Percentiles rank a stretch among this genome's conserved stretches.
phyloP scores from a whole-genome alignment of 257 asterid species.

The Solanum clarkiae region DNA sequence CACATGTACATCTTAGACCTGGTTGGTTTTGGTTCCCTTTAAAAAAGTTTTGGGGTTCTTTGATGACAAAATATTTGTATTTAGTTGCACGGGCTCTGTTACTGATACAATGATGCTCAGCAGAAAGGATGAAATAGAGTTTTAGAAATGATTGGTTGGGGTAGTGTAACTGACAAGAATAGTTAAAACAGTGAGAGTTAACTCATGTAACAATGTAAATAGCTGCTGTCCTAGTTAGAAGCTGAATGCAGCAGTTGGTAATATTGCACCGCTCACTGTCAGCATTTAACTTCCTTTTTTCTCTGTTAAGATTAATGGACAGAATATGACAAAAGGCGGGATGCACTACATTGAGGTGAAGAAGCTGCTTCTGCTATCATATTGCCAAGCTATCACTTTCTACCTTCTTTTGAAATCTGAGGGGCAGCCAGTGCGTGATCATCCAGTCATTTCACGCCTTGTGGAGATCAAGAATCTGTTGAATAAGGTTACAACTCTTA shows the following conservation, averaged over 20 bases:
- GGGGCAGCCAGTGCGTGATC: constrained; percentile 88
- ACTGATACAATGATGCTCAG: not conserved
- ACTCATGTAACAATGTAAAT: not conserved
- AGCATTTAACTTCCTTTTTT: not conserved
- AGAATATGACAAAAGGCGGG: constrained; percentile 36
- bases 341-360: constrained; percentile 67
- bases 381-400: constrained; percentile 85
- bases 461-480: constrained; percentile 75
- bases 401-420: constrained; percentile 95
- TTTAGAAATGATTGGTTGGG: not conserved
- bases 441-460: constrained; percentile 83
- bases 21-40: not conserved
- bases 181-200: not conserved
- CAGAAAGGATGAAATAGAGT: not conserved
- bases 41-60: not conserved
- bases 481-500: constrained; percentile 57
- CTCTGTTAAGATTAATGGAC: constrained; percentile 39
- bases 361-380: constrained; percentile 68
- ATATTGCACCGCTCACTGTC: not conserved
- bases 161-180: not conserved
- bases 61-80: not conserved
- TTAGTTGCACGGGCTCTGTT: not conserved
- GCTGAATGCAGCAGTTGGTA: not conserved
- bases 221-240: not conserved
- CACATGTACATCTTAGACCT: not conserved